These are phyloP conservation scores for Solanum bulbocastanum DNA, from an alignment of 257 asterid species.

Conservation along the genomic window DNA sequence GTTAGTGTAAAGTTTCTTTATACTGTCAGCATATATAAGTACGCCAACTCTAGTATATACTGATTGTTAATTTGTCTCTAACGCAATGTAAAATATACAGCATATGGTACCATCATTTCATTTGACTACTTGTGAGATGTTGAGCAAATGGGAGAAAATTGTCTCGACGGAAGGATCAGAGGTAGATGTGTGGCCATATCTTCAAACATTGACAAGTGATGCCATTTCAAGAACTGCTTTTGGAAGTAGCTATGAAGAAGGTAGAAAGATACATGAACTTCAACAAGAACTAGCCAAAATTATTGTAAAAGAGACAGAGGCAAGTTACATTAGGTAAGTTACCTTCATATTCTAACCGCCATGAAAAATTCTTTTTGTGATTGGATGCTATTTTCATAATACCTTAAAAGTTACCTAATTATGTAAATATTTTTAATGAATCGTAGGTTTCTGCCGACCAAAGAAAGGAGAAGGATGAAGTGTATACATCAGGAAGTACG, in stretches of 20 bases:
- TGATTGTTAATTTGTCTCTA: background rate
- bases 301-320: background rate
- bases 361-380: background rate
- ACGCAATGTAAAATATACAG: background rate
- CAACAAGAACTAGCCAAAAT: slow-evolving; percentile 8
- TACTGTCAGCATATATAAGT: background rate
- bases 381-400: background rate
- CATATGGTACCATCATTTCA: slow-evolving; percentile 15
- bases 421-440: background rate
- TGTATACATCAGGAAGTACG: background rate
- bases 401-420: too few species aligned
- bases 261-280: slow-evolving; percentile 8
- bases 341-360: background rate
- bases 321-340: background rate
- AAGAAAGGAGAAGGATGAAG: slow-evolving; percentile 10
- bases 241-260: slow-evolving; percentile 17
- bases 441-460: slow-evolving; percentile 5
- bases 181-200: slow-evolving; percentile 13
- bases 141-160: slow-evolving; percentile 10
- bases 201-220: slow-evolving; percentile 14
- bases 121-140: slow-evolving; percentile 1
- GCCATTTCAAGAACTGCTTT: slow-evolving; percentile 18
- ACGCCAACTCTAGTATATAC: background rate
- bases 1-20: background rate
- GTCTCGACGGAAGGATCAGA: slow-evolving; percentile 2